Conservation (phyloP, 805 yeast genomes). For the Helenozyma baotianmanensis region DNA sequence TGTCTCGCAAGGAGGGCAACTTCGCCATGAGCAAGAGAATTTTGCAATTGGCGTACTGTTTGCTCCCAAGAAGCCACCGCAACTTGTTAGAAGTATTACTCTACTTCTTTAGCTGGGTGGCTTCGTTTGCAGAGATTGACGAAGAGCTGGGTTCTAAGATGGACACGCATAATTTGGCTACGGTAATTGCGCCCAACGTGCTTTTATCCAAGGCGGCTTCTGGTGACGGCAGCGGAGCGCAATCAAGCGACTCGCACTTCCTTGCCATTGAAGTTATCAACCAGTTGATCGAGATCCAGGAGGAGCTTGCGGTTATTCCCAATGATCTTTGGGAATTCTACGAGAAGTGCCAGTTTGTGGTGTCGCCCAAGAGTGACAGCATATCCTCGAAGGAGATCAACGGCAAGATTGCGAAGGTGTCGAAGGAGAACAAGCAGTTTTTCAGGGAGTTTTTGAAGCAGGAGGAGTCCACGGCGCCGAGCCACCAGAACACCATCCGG, state of each 20-base stretch:
- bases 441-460: constrained; percentile 16
- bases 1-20: constrained; percentile 53
- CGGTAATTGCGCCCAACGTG: constrained; percentile 92
- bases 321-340: constrained; percentile 50
- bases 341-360: constrained; percentile 39
- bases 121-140: constrained; percentile 90
- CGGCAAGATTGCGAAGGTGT: constrained; percentile 26
- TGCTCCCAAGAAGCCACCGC: constrained; percentile 77
- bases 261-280: constrained; percentile 89
- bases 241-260: constrained; percentile 67
- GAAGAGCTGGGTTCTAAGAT: constrained; percentile 84
- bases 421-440: constrained; percentile 28
- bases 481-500: constrained; percentile 12
- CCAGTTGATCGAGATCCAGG: constrained; percentile 74
- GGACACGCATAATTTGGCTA: constrained; percentile 93
- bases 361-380: constrained; percentile 12
- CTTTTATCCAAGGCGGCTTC: constrained; percentile 52
- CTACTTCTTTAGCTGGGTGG: constrained; percentile 88
- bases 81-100: constrained; percentile 83
- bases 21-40: constrained; percentile 45
- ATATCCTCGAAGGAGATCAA: constrained; percentile 34
- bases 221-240: constrained; percentile 17
- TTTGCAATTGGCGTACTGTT: constrained; percentile 60
- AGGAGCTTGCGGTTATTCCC: constrained; percentile 76
- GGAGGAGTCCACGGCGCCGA: constrained; percentile 6